A percentile compares a stretch with the other conserved stretches of the same genome.
These are phyloP conservation scores for Jaapia argillacea DNA, from an alignment of 768 basidiomycete genomes.

Conservation along the genomic window DNA sequence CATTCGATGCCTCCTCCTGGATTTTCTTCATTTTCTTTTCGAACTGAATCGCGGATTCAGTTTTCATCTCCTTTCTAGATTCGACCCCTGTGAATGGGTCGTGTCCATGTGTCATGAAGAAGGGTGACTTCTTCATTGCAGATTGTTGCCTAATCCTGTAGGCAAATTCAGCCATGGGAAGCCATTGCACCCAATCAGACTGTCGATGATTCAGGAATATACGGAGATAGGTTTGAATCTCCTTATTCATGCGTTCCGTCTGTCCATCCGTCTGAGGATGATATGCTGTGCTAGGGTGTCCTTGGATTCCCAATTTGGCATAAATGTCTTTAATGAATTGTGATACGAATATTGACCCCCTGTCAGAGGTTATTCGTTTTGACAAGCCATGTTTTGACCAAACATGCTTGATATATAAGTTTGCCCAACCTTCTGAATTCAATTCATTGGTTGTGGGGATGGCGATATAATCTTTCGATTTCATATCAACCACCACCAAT, in stretches of 20 bases:
- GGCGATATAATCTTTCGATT: constrained; percentile 21
- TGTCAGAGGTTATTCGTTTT: constrained; percentile 6
- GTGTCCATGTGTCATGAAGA: constrained; percentile 17
- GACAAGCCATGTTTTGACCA: constrained; percentile 6
- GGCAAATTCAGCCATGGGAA: constrained; percentile 21
- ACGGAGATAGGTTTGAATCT: constrained; percentile 27
- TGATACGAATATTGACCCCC: constrained; percentile 16
- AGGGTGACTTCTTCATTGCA: constrained; percentile 20
- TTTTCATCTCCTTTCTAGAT: neutral
- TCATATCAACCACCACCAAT: constrained; percentile 9
- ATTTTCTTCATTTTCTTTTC: constrained; percentile 11
- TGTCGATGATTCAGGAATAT: constrained; percentile 22
- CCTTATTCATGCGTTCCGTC: constrained; percentile 30
- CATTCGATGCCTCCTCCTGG: constrained; percentile 5
- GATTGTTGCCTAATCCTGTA: constrained; percentile 23
- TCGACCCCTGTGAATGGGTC: constrained; percentile 9
- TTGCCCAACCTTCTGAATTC: constrained; percentile 11
- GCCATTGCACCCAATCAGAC: constrained; percentile 23
- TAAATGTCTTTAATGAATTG: constrained; percentile 22
- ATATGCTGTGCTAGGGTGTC: constrained; percentile 27
- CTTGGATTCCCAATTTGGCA: constrained; percentile 20
- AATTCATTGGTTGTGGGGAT: constrained; percentile 13
- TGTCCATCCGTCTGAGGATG: constrained; percentile 35
- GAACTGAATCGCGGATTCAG: constrained; percentile 11
- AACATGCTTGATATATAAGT: constrained; percentile 11